Evolutionary conservation across 805 yeast genomes (phyloP).

Genomic region (Kazachstania taianensis): DNA sequence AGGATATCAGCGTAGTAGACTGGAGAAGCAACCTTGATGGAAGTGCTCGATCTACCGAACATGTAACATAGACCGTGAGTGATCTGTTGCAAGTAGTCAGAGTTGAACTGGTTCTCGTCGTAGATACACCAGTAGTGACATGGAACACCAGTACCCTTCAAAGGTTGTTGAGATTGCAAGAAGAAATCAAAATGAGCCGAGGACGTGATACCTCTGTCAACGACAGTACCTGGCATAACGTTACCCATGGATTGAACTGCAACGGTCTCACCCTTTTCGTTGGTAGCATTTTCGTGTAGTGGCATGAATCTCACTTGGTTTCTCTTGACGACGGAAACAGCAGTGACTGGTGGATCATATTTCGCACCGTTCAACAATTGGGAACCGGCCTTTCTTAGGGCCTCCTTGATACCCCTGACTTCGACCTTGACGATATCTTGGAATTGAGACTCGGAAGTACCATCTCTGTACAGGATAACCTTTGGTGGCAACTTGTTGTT

Average conservation of each 20-base stretch:
- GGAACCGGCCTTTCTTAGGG: slow-evolving; percentile 9
- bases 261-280: slow-evolving; percentile 12
- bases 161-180: slow-evolving; percentile 16
- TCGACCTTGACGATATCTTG: slow-evolving; percentile 15
- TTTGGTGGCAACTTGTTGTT: slow-evolving; percentile 17
- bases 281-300: slow-evolving; percentile 13
- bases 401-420: slow-evolving; percentile 13
- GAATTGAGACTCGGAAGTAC: slow-evolving; percentile 19
- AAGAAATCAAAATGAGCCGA: slow-evolving; percentile 20
- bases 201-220: slow-evolving; percentile 19
- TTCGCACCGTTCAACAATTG: slow-evolving; percentile 5
- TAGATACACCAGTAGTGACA: slow-evolving; percentile 20
- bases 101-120: slow-evolving; percentile 13
- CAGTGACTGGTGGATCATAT: slow-evolving; percentile 15
- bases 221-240: slow-evolving; percentile 20
- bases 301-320: slow-evolving; percentile 19
- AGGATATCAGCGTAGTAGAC: slow-evolving; percentile 16
- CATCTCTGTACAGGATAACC: slow-evolving; percentile 18
- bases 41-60: slow-evolving; percentile 17
- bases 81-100: slow-evolving; percentile 16
- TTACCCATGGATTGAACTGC: slow-evolving; percentile 20
- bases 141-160: slow-evolving; percentile 21
- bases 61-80: slow-evolving; percentile 15
- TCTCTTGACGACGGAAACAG: slow-evolving; percentile 16
- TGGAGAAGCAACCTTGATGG: slow-evolving; percentile 15